phyloP scores from a whole-genome alignment of 129 eudicot species.

The Flaveria linearis region DNA sequence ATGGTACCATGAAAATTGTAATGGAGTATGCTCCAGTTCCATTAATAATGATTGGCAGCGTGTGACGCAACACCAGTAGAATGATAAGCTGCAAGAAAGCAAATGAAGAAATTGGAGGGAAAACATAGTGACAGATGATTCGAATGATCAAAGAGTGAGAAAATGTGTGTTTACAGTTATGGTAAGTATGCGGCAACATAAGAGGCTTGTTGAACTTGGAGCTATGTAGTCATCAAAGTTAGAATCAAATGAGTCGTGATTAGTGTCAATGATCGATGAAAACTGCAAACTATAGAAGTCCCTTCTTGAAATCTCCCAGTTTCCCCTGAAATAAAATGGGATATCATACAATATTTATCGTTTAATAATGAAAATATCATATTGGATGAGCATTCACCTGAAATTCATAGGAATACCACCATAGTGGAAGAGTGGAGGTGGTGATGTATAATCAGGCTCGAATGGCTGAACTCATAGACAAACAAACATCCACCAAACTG shows the following conservation, averaged over 20 bases:
- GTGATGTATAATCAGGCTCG: slow-evolving; percentile 67
- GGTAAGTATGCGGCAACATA: slow-evolving; percentile 64
- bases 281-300: slow-evolving; percentile 45
- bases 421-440: slow-evolving; percentile 47
- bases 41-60: slow-evolving; percentile 53
- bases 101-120: neutral
- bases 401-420: slow-evolving; percentile 58
- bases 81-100: slow-evolving; percentile 46
- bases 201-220: slow-evolving; percentile 48
- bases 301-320: slow-evolving; percentile 65
- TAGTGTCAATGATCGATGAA: slow-evolving; percentile 36
- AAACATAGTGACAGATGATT: neutral
- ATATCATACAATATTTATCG: neutral
- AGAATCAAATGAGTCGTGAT: slow-evolving; percentile 32
- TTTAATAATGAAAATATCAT: neutral
- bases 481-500: slow-evolving; percentile 15
- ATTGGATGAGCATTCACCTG: slow-evolving; percentile 42
- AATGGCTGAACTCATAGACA: slow-evolving; percentile 49
- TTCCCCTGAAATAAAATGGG: slow-evolving; percentile 43
- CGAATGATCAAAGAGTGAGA: slow-evolving; percentile 9
- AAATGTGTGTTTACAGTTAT: slow-evolving; percentile 51
- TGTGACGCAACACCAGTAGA: slow-evolving; percentile 63
- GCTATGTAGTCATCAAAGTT: slow-evolving; percentile 45
- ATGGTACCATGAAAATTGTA: slow-evolving; percentile 48
- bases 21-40: slow-evolving; percentile 51